Conservation (phyloP, 2,329 filamentous ascomycete species). For the Hypoxylon sp. region DNA sequence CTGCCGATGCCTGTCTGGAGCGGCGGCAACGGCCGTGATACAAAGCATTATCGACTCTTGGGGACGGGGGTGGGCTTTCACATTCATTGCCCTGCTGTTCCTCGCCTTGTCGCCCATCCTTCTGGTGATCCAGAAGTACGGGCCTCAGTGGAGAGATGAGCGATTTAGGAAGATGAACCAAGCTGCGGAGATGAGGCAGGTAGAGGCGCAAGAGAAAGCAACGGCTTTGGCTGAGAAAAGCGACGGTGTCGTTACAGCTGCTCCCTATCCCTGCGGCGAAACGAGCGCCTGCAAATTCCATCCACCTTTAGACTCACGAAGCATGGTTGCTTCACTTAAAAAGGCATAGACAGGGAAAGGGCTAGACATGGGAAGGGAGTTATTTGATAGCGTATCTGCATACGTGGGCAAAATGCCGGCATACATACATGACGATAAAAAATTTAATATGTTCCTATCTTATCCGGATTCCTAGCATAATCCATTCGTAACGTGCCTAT, state of each 20-base stretch:
- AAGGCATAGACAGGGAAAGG: neutral
- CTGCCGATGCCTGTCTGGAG: slow-evolving; percentile 67
- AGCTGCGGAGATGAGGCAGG: slow-evolving; percentile 44
- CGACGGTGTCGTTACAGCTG: slow-evolving; percentile 6
- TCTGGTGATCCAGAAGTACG: slow-evolving; percentile 57
- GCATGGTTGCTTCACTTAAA: neutral
- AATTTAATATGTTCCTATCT: no score
- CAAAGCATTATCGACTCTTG: slow-evolving; percentile 64
- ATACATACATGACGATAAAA: neutral
- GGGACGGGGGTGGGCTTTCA: slow-evolving; percentile 70
- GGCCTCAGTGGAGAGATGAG: slow-evolving; percentile 60
- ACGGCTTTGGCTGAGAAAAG: neutral
- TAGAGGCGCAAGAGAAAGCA: slow-evolving; percentile 41
- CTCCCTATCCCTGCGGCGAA: neutral
- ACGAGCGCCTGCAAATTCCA: neutral
- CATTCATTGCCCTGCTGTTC: slow-evolving; percentile 62
- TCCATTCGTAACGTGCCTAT: no score
- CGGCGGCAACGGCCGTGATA: slow-evolving; percentile 65
- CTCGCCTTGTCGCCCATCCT: slow-evolving; percentile 58
- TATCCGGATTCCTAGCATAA: no score
- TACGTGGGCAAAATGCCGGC: neutral
- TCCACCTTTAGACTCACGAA: neutral
- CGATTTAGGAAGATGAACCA: slow-evolving; percentile 52
- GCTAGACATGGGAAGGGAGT: no score
- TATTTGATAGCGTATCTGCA: neutral